Percentiles rank a stretch among this genome's conserved stretches.
phyloP scores from a whole-genome alignment of 805 yeast genomes.

The Huiozyma sinensis region DNA sequence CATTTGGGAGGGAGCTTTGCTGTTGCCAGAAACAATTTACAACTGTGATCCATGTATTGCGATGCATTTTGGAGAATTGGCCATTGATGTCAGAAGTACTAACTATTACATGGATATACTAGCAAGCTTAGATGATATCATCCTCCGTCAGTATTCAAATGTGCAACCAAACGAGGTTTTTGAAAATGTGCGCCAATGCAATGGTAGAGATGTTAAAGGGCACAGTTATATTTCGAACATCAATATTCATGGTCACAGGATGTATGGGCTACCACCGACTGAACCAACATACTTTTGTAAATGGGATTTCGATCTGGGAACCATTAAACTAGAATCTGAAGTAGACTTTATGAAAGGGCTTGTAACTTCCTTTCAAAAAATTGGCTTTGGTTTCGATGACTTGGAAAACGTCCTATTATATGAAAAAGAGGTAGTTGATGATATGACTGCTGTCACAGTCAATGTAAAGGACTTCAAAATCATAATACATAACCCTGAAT shows the following conservation, averaged over 20 bases:
- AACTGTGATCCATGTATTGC: conserved; percentile 52
- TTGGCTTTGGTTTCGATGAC: conserved; percentile 59
- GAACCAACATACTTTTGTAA: conserved; percentile 84
- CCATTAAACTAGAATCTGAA: conserved; percentile 41
- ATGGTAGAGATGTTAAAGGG: conserved; percentile 6
- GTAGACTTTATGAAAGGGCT: conserved; percentile 37
- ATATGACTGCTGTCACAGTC: conserved; percentile 57
- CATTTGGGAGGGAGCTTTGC: conserved; percentile 57
- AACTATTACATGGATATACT: conserved; percentile 91
- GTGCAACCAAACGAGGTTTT: conserved; percentile 13
- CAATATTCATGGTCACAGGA: conserved; percentile 72
- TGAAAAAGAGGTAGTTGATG: conserved; percentile 47
- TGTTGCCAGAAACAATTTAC: conserved; percentile 66
- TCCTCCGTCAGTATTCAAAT: conserved; percentile 9
- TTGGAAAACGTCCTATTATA: conserved; percentile 62
- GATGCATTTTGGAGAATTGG: conserved; percentile 52
- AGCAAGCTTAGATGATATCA: conserved; percentile 34
- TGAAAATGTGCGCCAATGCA: conserved; percentile 24
- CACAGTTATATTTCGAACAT: conserved; percentile 35
- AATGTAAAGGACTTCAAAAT: conserved; percentile 39
- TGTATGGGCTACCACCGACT: conserved; percentile 84
- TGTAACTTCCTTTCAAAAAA: conserved; percentile 32
- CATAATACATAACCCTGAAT: conserved; percentile 29
- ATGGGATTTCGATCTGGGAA: conserved; percentile 76
- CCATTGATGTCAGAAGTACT: conserved; percentile 74